Base-by-base conservation (phyloP, 2,329 filamentous ascomycete genomes). In the Verticillium dahliae region DNA sequence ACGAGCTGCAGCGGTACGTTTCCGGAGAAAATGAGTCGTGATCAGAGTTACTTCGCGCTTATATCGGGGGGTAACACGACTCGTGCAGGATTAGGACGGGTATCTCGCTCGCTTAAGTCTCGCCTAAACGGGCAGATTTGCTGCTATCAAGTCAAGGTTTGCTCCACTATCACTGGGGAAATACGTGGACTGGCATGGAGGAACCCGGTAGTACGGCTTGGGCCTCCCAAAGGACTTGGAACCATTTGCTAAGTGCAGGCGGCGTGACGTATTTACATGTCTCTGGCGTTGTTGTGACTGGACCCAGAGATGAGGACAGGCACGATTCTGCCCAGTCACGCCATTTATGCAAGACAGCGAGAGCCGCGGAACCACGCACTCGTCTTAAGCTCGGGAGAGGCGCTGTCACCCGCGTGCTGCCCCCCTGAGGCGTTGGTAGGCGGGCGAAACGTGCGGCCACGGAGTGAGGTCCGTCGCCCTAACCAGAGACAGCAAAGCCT, bases 1-100 rank as follows among this genome's bases (percentile, higher is more conserved):
- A 38, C 13, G 45, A 59, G 18, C n/a, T 59, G 27, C 18, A 22
- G 65, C 13, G 63, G n/a, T 9, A 73, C 56, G 33, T 62, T 60
- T 3, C 7, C 18, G 18, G 18, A 7, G 10, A 13, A 6, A 10
- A 18, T 10, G 7, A n/a, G 18, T 11, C 6, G 7, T 22, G 35
- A 37, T 37, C 35, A 52, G 41, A 52, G 22, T 41, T 22, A 52
- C 27, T 31, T 11, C 35, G 13, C 35, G 35, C 35, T 37, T 37
- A 9, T 11, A 31, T 31, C 27, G 35, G 35, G 4, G 9, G 35
- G 13, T 13, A 37, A 9, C 35, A 13, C 35, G 35, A 37, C 35
- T 37, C 35, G 35, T 13, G 35, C 35, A 13, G 9, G 9, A 37
- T 31, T 13, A 37, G 2, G 13, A 2, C 35, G 35, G 13, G 35